Base-by-base conservation (phyloP, 2,329 filamentous ascomycete species). In the Nothomitra cinnamomea region DNA sequence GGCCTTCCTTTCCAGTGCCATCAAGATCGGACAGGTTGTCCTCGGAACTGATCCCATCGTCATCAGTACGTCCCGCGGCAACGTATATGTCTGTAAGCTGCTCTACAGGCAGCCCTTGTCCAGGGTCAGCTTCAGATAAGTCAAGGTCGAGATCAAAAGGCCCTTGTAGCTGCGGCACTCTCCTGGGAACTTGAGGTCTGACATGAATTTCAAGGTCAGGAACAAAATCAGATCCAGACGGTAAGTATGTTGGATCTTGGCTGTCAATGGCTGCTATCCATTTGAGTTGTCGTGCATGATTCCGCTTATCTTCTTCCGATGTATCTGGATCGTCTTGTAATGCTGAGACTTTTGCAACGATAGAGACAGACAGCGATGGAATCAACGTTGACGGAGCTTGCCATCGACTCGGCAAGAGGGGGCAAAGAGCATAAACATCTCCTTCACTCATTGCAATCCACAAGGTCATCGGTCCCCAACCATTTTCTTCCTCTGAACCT, bases 401-500 rank as follows among this genome's bases (percentile, higher is more conserved):
- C 88, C 90, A 96, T 61, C 83, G 87, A 52, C 81, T 80, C 0
- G 92, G 92, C 32, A 98, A 72, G 41, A 98, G 74, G 1, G 92
- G 92, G 63, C 89, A 95, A 7, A 98, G 72, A 1, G 90, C 89
- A 63, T 98, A 98, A 4, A 96, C 77, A 63, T 95, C 89, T 2
- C 92, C 92, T 56, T 87, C 85, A 38, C 80, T 80, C 85, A 95
- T 98, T n/a, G 89, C 88, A 52, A 96, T 72, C 87, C 90, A 98
- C 10, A 98, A 73, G 0, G 92, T 96, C 85, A 95, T 95, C 8
- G 89, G 80, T 6, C 88, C 85, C 92, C 92, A 98, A 1, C 77
- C 76, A 61, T 79, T 72, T 58, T 81, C 77, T 38, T 74, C 75
- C 53, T 75, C 72, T 54, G 66, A 70, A 8, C 75, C 77, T 51